Evolutionary conservation across 306 rosid species (phyloP), one percentile per base, ranked within the genome.

Genomic region (Vicia sativa): DNA sequence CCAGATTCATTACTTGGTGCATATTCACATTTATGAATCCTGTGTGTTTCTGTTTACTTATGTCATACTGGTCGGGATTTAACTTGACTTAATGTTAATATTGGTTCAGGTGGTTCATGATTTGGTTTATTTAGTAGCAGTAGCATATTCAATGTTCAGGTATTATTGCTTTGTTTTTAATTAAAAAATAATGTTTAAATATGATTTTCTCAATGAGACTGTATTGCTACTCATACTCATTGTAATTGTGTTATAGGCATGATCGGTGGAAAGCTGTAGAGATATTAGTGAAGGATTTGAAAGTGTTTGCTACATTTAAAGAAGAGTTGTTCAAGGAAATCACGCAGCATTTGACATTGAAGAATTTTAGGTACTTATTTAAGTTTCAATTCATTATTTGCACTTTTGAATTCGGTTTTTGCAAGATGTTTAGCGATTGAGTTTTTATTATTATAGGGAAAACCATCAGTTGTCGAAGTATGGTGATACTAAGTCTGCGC

Each of bases 311-410:
- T 31, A 88, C 99, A 55, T 93, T 93, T 71, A 93, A 93, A 23
- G 99, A 93, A 76, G 99, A 93, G 39, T 82, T 93, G 66, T 90
- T 90, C 80, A 90, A 93, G 97, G 99, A 93, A 79, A 93, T 93
- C 82, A 90, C 99, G 13, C 99, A 93, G 87, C 99, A 90, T 15
- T 66, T 90, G 90, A 93, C 98, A 50, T 77, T 93, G 89, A 97
- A 93, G 80, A 87, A 93, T 65, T 93, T 93, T 73, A 93, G 98
- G 98, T 93, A 81, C 34, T 74, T 25, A 13, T 25, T n/a, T 68
- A 41, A 37, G 21, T 50, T 42, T 70, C n/a, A 7, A 19, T 7
- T 21, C 15, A 37, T 18, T 7, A 9, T 18, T 15, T 4, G 38
- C 39, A 23, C 42, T 13, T 1, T 12, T 1, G 10, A 44, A 35